Evolutionary conservation across 257 asterid species (phyloP).

Genomic region (Rauvolfia tetraphylla): DNA sequence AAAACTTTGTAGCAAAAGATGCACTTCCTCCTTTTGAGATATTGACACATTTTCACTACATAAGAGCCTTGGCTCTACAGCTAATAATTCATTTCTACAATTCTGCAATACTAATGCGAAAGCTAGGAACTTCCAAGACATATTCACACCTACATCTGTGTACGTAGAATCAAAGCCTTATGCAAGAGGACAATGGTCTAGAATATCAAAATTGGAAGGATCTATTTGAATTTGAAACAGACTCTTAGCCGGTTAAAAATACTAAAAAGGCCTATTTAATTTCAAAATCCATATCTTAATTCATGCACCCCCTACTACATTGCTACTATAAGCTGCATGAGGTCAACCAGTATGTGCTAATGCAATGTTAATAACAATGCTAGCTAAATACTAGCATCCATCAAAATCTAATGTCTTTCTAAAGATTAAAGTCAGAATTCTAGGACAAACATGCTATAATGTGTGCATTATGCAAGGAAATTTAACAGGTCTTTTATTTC

Average conservation of each 20-base stretch:
- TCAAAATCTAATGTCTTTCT: neutral
- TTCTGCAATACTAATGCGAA: neutral
- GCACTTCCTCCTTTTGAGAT: neutral
- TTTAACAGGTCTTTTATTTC: neutral
- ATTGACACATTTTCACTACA: neutral
- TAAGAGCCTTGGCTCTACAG: no score
- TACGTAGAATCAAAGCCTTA: no score
- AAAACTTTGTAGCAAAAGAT: neutral
- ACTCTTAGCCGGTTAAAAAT: neutral
- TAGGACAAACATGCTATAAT: no score
- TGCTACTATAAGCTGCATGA: neutral
- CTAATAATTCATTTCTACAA: neutral
- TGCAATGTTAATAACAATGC: neutral
- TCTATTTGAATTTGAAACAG: neutral
- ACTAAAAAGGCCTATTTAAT: neutral
- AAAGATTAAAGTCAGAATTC: neutral
- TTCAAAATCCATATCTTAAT: neutral
- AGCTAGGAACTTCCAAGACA: neutral
- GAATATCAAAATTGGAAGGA: neutral
- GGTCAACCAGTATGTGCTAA: neutral
- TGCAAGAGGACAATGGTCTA: neutral
- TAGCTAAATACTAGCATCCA: neutral
- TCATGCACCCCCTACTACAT: neutral
- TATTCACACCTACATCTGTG: neutral
- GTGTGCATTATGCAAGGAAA: neutral